phyloP scores from a whole-genome alignment of 2,329 filamentous ascomycete species.

The Dactylella cylindrospora region DNA sequence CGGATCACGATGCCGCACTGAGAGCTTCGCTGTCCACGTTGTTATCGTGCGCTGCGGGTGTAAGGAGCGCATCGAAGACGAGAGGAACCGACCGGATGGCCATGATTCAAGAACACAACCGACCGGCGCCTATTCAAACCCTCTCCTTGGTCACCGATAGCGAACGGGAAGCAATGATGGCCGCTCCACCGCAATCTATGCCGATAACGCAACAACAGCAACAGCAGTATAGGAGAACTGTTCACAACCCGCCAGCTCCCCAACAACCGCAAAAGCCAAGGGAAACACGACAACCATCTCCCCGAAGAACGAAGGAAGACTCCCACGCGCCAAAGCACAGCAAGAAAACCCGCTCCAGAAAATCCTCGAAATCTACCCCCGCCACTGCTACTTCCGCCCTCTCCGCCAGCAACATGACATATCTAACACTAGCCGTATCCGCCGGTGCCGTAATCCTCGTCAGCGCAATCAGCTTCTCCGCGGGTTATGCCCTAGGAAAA shows the following conservation, averaged over 20 bases:
- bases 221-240: too few species aligned
- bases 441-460: conserved; percentile 69
- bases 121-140: conserved; percentile 34
- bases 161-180: conserved; percentile 39
- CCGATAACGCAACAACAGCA: conserved; percentile 14
- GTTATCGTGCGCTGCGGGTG: conserved; percentile 90
- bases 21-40: conserved; percentile 92
- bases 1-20: conserved; percentile 89
- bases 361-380: conserved; percentile 18
- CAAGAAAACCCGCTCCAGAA: conserved; percentile 16
- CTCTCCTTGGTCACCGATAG: conserved; percentile 35
- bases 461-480: conserved; percentile 68
- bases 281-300: conserved; percentile 20
- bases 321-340: conserved; percentile 18
- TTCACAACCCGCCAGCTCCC: too few species aligned
- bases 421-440: conserved; percentile 57
- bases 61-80: conserved; percentile 69
- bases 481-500: conserved; percentile 67
- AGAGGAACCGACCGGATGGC: conserved; percentile 26
- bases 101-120: conserved; percentile 25
- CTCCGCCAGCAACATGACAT: conserved; percentile 37
- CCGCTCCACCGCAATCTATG: conserved; percentile 21
- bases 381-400: conserved; percentile 10
- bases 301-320: conserved; percentile 19
- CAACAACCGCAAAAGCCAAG: not conserved